Base-by-base conservation (phyloP, 306 rosid species). In the Fragaria ananassa region DNA sequence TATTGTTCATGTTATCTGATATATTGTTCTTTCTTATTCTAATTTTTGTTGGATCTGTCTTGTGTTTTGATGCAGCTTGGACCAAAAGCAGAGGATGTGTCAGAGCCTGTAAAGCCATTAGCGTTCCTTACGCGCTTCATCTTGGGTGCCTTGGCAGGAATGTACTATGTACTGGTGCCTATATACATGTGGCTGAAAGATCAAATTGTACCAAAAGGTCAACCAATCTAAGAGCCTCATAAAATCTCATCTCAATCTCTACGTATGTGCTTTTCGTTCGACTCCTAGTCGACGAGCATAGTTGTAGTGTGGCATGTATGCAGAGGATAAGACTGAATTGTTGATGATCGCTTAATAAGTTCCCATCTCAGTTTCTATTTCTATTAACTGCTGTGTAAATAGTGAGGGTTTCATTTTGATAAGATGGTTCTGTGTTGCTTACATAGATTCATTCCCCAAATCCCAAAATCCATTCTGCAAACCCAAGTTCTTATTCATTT, bases 181-280 rank as follows among this genome's bases (percentile, higher is more conserved):
- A 75, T 94, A 70, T 91, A 91, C 87, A 91, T 94, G 97, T 90
- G 97, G 98, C 69, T 94, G 79, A 94, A 94, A 79, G 91, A 94
- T 85, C 91, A 81, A 82, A 68, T 94, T 81, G 93, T 91, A 84
- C 96, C 97, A 58, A 85, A 90, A 76, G 96, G 91, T 39, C 97
- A 87, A 83, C 96, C 98, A 71, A 87, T 91, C 68, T 91, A 78
- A 86, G 88, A 21, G 68, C 49, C 13, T 71, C 14, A n/a, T 21
- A 11, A 35, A 6, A 35, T 53, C 18, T 2, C 6, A 42, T 46
- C 17, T 27, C 60, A 47, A 18, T 27, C 42, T 17, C 62, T 31
- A 41, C 25, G 11, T 29, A 10, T 49, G 29, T 46, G 58, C 18
- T 11, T 44, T 18, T 25, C 42, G 19, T 74, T 18, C 29, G 42